phyloP scores from a whole-genome alignment of 257 asterid species.

The Solanum chaucha region DNA sequence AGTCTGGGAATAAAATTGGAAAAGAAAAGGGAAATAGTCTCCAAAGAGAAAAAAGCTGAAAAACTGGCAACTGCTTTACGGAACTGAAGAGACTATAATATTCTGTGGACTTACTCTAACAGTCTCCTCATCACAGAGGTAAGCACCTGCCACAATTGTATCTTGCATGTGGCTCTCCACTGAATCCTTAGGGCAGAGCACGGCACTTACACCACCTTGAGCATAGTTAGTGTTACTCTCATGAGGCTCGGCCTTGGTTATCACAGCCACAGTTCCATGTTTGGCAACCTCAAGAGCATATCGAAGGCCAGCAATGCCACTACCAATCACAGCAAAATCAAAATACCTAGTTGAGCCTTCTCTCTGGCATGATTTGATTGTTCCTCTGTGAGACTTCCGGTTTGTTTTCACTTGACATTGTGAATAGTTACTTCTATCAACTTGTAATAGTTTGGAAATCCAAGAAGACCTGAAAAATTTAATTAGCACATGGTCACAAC shows the following conservation, averaged over 20 bases:
- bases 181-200: slow-evolving; percentile 83
- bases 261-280: slow-evolving; percentile 81
- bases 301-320: slow-evolving; percentile 99
- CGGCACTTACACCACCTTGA: slow-evolving; percentile 99
- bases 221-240: slow-evolving; percentile 99
- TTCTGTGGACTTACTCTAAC: slow-evolving; percentile 59
- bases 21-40: background rate
- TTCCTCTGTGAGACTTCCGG: slow-evolving; percentile 23
- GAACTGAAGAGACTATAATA: background rate
- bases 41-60: background rate
- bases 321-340: slow-evolving; percentile 88
- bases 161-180: slow-evolving; percentile 94
- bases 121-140: slow-evolving; percentile 96
- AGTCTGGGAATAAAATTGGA: background rate
- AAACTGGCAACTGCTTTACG: background rate
- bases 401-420: slow-evolving; percentile 21
- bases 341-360: slow-evolving; percentile 58
- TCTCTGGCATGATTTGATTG: slow-evolving; percentile 37
- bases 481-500: background rate
- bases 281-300: slow-evolving; percentile 98
- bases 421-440: slow-evolving; percentile 14
- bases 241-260: slow-evolving; percentile 96
- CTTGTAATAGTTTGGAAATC: slow-evolving; percentile 31
- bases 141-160: slow-evolving; percentile 96
- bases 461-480: slow-evolving; percentile 51